Base-by-base conservation (phyloP, 805 yeast genomes). In the Pichia rugopelliculosa region DNA sequence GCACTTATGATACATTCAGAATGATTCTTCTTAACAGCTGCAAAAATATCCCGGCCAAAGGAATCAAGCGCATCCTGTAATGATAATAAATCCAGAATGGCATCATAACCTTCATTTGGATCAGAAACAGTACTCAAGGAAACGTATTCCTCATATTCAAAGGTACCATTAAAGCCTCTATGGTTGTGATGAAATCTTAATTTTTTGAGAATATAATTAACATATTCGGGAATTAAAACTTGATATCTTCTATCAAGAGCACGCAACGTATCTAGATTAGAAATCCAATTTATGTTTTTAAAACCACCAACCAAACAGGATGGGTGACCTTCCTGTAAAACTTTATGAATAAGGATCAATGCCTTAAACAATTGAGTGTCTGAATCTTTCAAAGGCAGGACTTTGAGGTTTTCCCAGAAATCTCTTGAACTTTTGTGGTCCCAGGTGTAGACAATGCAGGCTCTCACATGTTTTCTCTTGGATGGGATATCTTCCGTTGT, bases 301-400 rank as follows among this genome's bases (percentile, higher is more conserved):
- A 80, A 84, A 2, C 88, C 97, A 58, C 88, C 96, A 44, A 77
- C 73, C 57, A 91, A 68, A 6, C 87, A 81, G 24, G 87, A 76
- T 13, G 88, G 88, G 63, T 91, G 98, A n/a, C 99, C 99, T 66
- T 91, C 99, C 64, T 93, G 98, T n/a, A 91, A 69, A 6, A 93
- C 91, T 59, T 91, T 90, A 59, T 91, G 98, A 42, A 89, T 75
- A 54, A 87, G 75, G 46, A 90, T 85, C 60, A 93, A 70, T 15
- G 95, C 82, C 62, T 91, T 91, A 70, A 89, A 90, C 52, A 86
- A 66, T 65, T 86, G 95, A 17, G 90, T 76, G 55, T 88, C 95
- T 58, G 87, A 91, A 48, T 77, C 75, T 53, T 83, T 89, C 49
- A 90, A 69, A 1, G 97, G 96, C 52, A 82, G 80, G 45, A 84